Conservation (phyloP, 331 rosid species). For the Rhamnella rubrinervis region DNA sequence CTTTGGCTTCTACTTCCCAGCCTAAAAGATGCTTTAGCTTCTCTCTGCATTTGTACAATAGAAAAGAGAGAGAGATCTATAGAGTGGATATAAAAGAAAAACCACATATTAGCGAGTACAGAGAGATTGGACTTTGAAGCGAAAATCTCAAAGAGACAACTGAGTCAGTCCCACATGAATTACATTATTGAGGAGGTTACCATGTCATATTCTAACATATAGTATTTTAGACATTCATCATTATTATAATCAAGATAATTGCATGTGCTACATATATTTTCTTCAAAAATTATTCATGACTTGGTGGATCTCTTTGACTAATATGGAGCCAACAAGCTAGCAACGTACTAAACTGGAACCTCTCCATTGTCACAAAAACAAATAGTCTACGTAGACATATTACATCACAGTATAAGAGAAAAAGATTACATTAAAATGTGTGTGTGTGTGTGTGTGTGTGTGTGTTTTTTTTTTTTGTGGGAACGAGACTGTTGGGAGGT, state of each 20-base stretch:
- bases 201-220: slow-evolving; percentile 15
- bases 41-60: not conserved
- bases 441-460: too few relatives aligned
- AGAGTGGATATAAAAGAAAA: not conserved
- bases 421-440: too few relatives aligned
- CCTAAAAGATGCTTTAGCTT: not conserved
- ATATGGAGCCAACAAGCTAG: slow-evolving; percentile 3
- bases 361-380: not conserved
- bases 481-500: too few relatives aligned
- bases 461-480: too few relatives aligned
- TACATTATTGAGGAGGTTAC: slow-evolving; percentile 24
- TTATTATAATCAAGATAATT: slow-evolving; percentile 5
- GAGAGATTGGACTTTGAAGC: not conserved
- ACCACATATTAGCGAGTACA: not conserved
- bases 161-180: slow-evolving; percentile 15
- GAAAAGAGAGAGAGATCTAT: not conserved
- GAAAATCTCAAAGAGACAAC: not conserved
- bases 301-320: slow-evolving; percentile 9
- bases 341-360: not conserved
- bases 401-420: too few relatives aligned
- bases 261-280: slow-evolving; percentile 18
- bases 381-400: too few relatives aligned
- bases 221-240: not conserved
- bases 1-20: slow-evolving; percentile 7
- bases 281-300: slow-evolving; percentile 17